These are phyloP conservation scores for Astragalus membranaceus DNA, from an alignment of 306 rosid genomes.

Conservation along the genomic window DNA sequence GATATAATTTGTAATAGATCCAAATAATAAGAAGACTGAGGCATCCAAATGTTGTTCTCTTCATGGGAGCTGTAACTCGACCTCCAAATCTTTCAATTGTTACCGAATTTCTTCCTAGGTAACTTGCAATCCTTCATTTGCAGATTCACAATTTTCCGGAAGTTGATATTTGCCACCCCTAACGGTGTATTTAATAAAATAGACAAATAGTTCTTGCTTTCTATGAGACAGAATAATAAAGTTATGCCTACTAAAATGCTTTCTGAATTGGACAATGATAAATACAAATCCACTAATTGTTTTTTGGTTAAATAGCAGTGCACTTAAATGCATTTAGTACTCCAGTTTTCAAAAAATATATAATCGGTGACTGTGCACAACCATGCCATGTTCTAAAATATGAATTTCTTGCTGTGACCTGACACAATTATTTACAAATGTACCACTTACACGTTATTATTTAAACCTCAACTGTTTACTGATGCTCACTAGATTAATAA, in stretches of 20 bases:
- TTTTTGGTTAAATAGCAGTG: not conserved
- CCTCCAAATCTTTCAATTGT: conserved; percentile 93
- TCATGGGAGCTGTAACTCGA: conserved; percentile 98
- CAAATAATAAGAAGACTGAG: conserved; percentile 85
- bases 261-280: not conserved
- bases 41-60: conserved; percentile 99
- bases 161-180: conserved; percentile 10
- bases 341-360: not conserved
- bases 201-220: not conserved
- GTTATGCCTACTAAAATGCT: not conserved
- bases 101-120: conserved; percentile 99
- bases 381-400: not conserved
- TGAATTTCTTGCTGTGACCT: conserved; percentile 1
- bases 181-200: not conserved
- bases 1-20: conserved; percentile 53
- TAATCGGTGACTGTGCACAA: not conserved
- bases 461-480: not conserved
- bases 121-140: conserved; percentile 26
- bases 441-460: not conserved
- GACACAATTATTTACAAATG: not conserved
- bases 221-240: too few relatives aligned
- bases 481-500: not conserved
- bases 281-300: not conserved
- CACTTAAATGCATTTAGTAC: not conserved
- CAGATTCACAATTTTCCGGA: conserved; percentile 9